Conservation (phyloP, 2,329 filamentous ascomycete genomes). For the Phoma sp. region DNA sequence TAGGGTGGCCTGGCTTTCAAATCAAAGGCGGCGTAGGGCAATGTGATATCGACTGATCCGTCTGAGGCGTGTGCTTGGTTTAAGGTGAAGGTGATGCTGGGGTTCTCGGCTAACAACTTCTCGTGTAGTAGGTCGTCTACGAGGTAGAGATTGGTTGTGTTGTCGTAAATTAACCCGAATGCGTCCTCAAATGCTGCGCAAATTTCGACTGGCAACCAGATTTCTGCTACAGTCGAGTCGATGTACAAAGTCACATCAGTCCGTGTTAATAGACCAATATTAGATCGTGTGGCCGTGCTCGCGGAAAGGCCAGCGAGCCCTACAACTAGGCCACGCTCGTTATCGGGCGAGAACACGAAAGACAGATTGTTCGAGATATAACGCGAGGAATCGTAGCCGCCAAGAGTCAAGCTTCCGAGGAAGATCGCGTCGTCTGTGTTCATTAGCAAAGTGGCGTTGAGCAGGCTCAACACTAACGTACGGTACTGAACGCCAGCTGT, state of each 20-base stretch:
- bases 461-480: constrained; percentile 45
- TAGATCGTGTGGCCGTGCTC: constrained; percentile 27
- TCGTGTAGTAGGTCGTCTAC: constrained; percentile 65
- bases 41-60: constrained; percentile 51
- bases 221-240: constrained; percentile 57
- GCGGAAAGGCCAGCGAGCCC: constrained; percentile 55
- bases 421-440: constrained; percentile 42
- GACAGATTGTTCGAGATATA: constrained; percentile 66
- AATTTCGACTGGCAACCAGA: constrained; percentile 58
- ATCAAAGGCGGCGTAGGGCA: constrained; percentile 60
- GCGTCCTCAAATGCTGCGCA: constrained; percentile 70
- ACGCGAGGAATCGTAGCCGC: constrained; percentile 71
- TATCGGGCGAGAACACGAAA: constrained; percentile 64
- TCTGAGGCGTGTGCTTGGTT: constrained; percentile 44
- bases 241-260: constrained; percentile 53
- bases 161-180: constrained; percentile 71
- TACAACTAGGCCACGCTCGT: constrained; percentile 67
- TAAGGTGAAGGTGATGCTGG: constrained; percentile 54
- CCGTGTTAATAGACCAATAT: constrained; percentile 45
- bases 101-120: constrained; percentile 52
- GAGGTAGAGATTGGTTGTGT: constrained; percentile 68
- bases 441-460: constrained; percentile 8
- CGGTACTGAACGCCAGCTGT: constrained; percentile 78
- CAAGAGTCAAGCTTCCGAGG: constrained; percentile 65
- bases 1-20: constrained; percentile 55